A percentile compares a stretch with the other conserved stretches of the same genome.
These are phyloP conservation scores for Suillus ampliporus DNA, from an alignment of 768 basidiomycete species.

Conservation along the genomic window DNA sequence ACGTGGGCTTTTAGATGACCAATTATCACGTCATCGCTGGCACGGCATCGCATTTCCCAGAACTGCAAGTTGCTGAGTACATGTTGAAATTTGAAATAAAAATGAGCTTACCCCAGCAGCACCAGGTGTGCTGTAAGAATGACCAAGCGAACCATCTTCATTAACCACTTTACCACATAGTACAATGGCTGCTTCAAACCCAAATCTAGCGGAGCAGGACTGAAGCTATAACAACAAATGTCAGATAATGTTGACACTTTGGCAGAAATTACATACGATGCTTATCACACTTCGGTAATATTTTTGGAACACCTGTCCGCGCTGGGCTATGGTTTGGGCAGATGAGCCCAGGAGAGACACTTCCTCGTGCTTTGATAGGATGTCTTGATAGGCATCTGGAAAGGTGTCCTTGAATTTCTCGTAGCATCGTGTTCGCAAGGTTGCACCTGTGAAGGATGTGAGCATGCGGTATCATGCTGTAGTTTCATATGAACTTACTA, in stretches of 20 bases:
- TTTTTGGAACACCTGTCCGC: too few relatives aligned
- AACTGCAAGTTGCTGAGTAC: slow-evolving; percentile 9
- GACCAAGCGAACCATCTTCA: slow-evolving; percentile 7
- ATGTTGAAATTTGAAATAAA: not conserved
- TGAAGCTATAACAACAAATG: slow-evolving; percentile 10
- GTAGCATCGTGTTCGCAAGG: too few relatives aligned
- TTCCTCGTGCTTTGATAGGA: too few relatives aligned
- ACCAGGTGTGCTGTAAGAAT: slow-evolving; percentile 4
- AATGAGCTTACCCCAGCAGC: slow-evolving; percentile 7
- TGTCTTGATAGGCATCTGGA: too few relatives aligned
- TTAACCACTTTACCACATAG: slow-evolving; percentile 17
- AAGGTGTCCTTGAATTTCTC: too few relatives aligned
- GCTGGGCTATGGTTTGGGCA: too few relatives aligned
- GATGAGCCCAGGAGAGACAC: too few relatives aligned
- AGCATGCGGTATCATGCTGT: too few relatives aligned
- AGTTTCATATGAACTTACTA: not conserved
- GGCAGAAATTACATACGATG: too few relatives aligned
- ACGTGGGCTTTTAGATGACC: slow-evolving; percentile 15
- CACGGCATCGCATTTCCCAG: slow-evolving; percentile 8
- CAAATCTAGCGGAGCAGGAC: not conserved
- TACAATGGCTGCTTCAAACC: slow-evolving; percentile 14
- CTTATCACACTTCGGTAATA: too few relatives aligned
- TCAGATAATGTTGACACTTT: too few relatives aligned
- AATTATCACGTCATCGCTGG: slow-evolving; percentile 3
- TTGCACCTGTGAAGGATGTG: too few relatives aligned